A percentile compares a stretch with the other conserved stretches of the same genome.
These are phyloP conservation scores for Holtermannia corniformis DNA, from an alignment of 768 basidiomycete species.

Conservation along the genomic window DNA sequence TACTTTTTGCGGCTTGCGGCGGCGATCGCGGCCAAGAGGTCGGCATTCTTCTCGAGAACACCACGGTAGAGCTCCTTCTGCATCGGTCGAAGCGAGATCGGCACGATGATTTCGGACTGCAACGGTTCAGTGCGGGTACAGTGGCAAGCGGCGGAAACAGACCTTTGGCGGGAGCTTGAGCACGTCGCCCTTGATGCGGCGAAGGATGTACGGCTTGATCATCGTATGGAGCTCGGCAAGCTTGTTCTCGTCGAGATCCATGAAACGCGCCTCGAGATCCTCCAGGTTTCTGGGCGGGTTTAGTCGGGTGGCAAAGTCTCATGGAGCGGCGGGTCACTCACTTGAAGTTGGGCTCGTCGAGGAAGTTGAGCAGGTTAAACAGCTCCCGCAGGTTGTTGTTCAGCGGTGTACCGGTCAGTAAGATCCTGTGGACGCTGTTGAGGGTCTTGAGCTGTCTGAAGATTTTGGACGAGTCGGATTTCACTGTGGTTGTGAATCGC, in stretches of 20 bases:
- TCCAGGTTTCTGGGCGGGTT: conserved; percentile 54
- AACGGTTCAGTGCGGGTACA: not conserved
- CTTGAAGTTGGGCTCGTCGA: conserved; percentile 43
- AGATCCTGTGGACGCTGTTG: conserved; percentile 65
- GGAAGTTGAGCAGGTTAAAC: conserved; percentile 94
- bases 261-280: conserved; percentile 61
- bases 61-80: conserved; percentile 83
- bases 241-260: conserved; percentile 66
- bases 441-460: conserved; percentile 76
- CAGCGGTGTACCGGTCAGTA: conserved; percentile 91
- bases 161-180: conserved; percentile 81
- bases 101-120: conserved; percentile 51
- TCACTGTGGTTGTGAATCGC: conserved; percentile 50
- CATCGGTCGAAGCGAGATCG: conserved; percentile 72
- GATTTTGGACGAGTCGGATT: conserved; percentile 66
- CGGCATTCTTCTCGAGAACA: conserved; percentile 55
- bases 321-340: conserved; percentile 5
- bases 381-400: conserved; percentile 96
- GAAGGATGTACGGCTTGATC: conserved; percentile 77
- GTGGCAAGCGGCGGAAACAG: conserved; percentile 3
- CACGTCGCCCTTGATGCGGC: conserved; percentile 87
- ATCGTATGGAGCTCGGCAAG: conserved; percentile 68
- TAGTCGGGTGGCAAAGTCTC: not conserved
- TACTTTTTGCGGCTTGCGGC: conserved; percentile 11
- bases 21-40: conserved; percentile 22